Conservation (phyloP, 2,329 filamentous ascomycete genomes). For the Orbilia oligospora region DNA sequence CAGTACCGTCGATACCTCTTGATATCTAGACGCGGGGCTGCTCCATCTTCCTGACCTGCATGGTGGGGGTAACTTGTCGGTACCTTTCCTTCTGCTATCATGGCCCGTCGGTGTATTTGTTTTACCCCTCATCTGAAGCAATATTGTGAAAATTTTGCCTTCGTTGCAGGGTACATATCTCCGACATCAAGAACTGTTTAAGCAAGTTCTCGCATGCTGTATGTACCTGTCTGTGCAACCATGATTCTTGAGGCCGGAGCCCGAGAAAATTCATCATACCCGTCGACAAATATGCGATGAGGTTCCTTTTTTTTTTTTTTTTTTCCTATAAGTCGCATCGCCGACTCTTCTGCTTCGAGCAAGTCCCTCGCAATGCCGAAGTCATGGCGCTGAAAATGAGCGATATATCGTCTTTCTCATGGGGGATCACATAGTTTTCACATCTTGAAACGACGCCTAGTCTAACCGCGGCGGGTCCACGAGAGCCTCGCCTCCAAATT, state of each 20-base stretch:
- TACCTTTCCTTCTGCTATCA: conserved; percentile 40
- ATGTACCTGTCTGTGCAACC: conserved; percentile 6
- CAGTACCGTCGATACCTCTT: conserved; percentile 16
- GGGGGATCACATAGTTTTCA: conserved; percentile 35
- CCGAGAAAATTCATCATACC: conserved; percentile 26
- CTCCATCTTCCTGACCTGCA: conserved; percentile 24
- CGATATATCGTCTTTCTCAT: conserved; percentile 45
- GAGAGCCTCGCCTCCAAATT: conserved; percentile 48
- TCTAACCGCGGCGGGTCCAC: conserved; percentile 31
- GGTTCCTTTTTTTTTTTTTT: conserved; percentile 39
- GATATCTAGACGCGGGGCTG: conserved; percentile 38
- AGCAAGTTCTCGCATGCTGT: conserved; percentile 46
- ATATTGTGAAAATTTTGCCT: conserved; percentile 42
- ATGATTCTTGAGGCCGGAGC: conserved; percentile 12
- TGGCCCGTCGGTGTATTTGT: conserved; percentile 19
- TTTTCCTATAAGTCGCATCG: conserved; percentile 12
- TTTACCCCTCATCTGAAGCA: conserved; percentile 49
- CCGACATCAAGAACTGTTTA: conserved; percentile 13
- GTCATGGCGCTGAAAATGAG: conserved; percentile 44
- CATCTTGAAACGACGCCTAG: conserved; percentile 30
- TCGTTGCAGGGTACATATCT: conserved; percentile 29
- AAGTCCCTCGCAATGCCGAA: conserved; percentile 41
- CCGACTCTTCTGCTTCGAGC: conserved; percentile 48
- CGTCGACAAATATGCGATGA: conserved; percentile 25
- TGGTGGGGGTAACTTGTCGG: conserved; percentile 48